Conservation (phyloP, 179 eudicot genomes). For the Patellifolia procumbens region DNA sequence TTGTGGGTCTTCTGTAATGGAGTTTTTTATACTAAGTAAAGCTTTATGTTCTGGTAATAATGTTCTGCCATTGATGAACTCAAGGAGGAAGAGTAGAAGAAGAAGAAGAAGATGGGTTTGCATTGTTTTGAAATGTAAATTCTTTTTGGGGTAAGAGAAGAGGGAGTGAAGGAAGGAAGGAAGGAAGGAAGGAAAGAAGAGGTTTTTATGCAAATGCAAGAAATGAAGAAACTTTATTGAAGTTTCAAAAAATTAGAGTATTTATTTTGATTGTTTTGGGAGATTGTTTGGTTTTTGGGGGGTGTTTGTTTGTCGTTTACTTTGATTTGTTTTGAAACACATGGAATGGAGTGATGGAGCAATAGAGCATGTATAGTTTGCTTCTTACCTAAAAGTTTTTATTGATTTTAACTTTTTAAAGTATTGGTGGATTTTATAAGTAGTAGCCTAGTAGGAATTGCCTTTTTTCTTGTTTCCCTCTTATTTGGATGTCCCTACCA, state of each 20-base stretch:
- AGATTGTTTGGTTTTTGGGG: not conserved
- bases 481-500: not conserved
- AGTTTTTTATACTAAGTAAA: conserved; percentile 56
- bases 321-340: not conserved
- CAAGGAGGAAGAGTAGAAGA: conserved; percentile 24
- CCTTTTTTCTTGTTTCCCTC: not conserved
- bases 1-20: conserved; percentile 60
- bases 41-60: conserved; percentile 56
- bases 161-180: not conserved
- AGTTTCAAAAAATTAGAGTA: not conserved
- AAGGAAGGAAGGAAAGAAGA: not conserved
- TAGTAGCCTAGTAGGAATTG: not conserved
- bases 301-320: conserved; percentile 18
- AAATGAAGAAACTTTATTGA: not conserved
- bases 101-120: conserved; percentile 34
- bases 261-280: not conserved
- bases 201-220: not conserved
- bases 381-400: conserved; percentile 24
- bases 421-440: too few relatives aligned
- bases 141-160: not conserved
- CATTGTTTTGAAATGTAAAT: conserved; percentile 29
- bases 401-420: not conserved
- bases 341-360: too few relatives aligned
- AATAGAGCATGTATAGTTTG: conserved; percentile 17
- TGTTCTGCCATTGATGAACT: conserved; percentile 28